Evolutionary conservation across 305 asterid species (phyloP), one percentile per base, ranked within the genome.

Genomic region (Euphrasia arctica): DNA sequence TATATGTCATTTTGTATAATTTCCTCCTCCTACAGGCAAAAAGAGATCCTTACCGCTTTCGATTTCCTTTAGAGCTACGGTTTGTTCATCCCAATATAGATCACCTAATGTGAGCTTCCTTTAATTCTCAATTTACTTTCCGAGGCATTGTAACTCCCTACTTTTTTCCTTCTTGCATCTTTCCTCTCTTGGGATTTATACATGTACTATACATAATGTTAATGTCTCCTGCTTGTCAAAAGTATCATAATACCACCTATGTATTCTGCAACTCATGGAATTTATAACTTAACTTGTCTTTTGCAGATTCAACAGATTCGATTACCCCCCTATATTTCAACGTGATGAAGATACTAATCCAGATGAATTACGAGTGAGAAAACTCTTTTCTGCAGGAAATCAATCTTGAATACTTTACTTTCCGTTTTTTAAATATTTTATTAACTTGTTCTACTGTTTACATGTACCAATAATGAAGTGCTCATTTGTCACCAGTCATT

Each of bases 41-140:
- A 74, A 78, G 98, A 65, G 96, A 92, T 82, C 96, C 98, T 63
- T 86, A 84, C 75, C 84, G 97, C 72, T 92, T 77, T 71, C 85
- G 97, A 75, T 92, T 92, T 75, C 98, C 97, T 56, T 74, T 92
- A 70, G 98, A 92, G 89, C 73, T 87, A 79, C 96, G 96, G 52
- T 85, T 92, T 79, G 90, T 92, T 67, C 69, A 87, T 58, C 98
- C 98, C 43, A 92, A 92, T 73, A 87, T 92, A 59, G 98, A 92
- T 72, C 98, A 92, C 73, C 80, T 92, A 48, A 77, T 90, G 98
- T 92, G 81, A 62, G 95, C 69, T 55, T 58, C 58, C 63, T 63
- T 61, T 51, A 41, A 64, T 57, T 59, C 57, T 14, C 41, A 60
- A 36, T 60, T 64, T 58, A 42, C 36, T 66, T 72, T 60, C 47